Conservation (phyloP, 1,284 basidiomycete genomes). For the Fomitiporia mediterranea region DNA sequence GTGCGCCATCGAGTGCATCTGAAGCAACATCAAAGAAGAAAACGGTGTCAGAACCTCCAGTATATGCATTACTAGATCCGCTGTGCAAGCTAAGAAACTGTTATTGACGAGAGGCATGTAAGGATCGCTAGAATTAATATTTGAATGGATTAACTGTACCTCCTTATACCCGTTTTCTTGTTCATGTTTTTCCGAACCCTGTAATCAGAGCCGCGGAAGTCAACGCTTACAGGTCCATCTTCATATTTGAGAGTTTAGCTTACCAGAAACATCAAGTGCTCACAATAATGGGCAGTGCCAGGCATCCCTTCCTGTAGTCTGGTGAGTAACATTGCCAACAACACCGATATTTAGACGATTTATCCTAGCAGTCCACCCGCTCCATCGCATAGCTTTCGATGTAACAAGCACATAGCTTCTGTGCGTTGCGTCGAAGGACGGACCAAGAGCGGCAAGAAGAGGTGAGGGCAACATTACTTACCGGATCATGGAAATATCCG, state of each 20-base stretch:
- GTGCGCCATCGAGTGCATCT: constrained; percentile 73
- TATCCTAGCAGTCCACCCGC: too few relatives aligned
- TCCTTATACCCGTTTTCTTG: constrained; percentile 90
- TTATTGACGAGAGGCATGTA: constrained; percentile 1
- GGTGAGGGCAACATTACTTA: too few relatives aligned
- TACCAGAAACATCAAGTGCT: not conserved
- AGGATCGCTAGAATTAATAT: not conserved
- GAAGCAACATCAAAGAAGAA: constrained; percentile 90
- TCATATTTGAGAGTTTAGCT: not conserved
- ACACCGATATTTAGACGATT: too few relatives aligned
- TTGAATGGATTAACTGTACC: constrained; percentile 35
- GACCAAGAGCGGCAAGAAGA: too few relatives aligned
- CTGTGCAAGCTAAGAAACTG: constrained; percentile 88
- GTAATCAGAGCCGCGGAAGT: too few relatives aligned
- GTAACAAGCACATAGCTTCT: too few relatives aligned
- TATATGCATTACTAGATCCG: constrained; percentile 72
- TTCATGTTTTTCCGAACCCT: constrained; percentile 83
- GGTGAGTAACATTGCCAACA: too few relatives aligned
- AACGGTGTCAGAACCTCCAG: constrained; percentile 90
- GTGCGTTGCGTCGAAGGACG: too few relatives aligned
- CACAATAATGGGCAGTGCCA: too few relatives aligned
- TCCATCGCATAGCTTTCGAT: too few relatives aligned
- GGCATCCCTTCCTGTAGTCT: too few relatives aligned
- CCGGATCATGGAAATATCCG: too few relatives aligned
- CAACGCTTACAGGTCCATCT: not conserved